Percentiles rank a stretch among this genome's conserved stretches.
Conservation (phyloP, 2,329 filamentous ascomycete genomes). For the Curvularia verruculosa region DNA sequence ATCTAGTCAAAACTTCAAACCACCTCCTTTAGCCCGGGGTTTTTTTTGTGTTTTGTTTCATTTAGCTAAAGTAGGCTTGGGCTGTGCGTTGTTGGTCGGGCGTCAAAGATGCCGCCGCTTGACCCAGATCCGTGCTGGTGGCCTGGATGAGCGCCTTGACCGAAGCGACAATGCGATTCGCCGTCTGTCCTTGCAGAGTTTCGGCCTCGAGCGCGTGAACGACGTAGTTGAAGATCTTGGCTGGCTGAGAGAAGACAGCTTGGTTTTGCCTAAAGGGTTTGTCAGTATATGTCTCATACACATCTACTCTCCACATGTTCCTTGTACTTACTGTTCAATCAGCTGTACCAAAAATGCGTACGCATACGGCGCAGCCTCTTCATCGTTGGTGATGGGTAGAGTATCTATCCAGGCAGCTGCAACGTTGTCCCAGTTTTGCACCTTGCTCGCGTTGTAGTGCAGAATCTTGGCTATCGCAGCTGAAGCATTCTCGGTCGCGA, state of each 20-base stretch:
- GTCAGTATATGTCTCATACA: background rate
- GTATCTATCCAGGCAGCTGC: constrained; percentile 89
- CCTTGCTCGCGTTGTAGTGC: constrained; percentile 81
- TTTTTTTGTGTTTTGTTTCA: too few relatives aligned
- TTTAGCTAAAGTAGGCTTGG: constrained; percentile 75
- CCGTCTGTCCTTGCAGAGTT: constrained; percentile 84
- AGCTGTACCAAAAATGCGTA: constrained; percentile 91
- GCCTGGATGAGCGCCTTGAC: constrained; percentile 78
- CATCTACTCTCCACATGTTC: background rate
- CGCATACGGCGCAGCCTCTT: constrained; percentile 95
- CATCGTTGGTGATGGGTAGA: constrained; percentile 89
- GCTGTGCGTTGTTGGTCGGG: constrained; percentile 81
- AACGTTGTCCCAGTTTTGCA: constrained; percentile 76
- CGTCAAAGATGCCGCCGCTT: constrained; percentile 75
- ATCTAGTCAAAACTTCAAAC: constrained; percentile 1
- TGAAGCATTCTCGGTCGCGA: constrained; percentile 96
- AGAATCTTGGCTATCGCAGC: constrained; percentile 97
- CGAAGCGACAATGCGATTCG: constrained; percentile 74
- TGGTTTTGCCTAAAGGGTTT: constrained; percentile 74
- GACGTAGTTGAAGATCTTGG: constrained; percentile 82
- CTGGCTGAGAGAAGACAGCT: constrained; percentile 75
- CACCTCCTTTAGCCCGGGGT: constrained; percentile 6
- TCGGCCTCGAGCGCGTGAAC: constrained; percentile 89
- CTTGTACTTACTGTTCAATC: constrained; percentile 83
- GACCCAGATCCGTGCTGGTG: constrained; percentile 75